Percentiles rank a stretch among this genome's conserved stretches.
Conservation (phyloP, 1,139 yeast genomes). For the Yamadazyma dendronema region DNA sequence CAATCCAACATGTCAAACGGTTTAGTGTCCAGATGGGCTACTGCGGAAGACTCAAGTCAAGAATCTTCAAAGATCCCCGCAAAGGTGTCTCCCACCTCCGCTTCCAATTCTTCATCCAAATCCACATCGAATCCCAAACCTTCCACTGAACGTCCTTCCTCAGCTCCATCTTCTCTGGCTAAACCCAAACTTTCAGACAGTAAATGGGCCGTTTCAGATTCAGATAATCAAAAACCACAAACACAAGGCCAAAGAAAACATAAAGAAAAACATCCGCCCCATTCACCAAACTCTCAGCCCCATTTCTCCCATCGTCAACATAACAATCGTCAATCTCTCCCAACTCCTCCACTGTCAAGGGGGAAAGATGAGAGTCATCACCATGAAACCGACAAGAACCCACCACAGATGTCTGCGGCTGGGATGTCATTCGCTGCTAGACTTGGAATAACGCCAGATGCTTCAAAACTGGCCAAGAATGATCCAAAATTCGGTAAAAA, state of each 20-base stretch:
- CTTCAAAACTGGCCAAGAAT: neutral
- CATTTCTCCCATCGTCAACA: neutral
- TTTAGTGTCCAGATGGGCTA: constrained; percentile 42
- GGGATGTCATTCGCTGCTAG: constrained; percentile 28
- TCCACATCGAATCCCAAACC: constrained; percentile 1
- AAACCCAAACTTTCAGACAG: constrained; percentile 20
- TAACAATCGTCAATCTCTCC: neutral
- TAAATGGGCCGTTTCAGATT: constrained; percentile 24
- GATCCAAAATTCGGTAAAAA: no score
- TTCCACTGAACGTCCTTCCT: constrained; percentile 6
- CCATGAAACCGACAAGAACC: constrained; percentile 7
- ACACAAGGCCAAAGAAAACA: neutral
- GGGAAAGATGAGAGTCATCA: neutral
- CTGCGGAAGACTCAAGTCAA: constrained; percentile 25
- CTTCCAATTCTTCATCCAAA: neutral
- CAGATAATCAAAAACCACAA: neutral
- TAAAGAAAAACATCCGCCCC: constrained; percentile 8
- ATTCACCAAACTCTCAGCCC: constrained; percentile 3
- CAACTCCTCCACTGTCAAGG: neutral
- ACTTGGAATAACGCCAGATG: constrained; percentile 14
- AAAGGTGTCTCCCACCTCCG: constrained; percentile 4
- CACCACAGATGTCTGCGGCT: constrained; percentile 28
- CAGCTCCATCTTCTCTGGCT: constrained; percentile 10
- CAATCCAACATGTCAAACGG: constrained; percentile 8
- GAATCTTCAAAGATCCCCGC: no score